These are phyloP conservation scores for Neopestalotiopsis rosae DNA, from an alignment of 2,329 filamentous ascomycete genomes.

Conservation along the genomic window DNA sequence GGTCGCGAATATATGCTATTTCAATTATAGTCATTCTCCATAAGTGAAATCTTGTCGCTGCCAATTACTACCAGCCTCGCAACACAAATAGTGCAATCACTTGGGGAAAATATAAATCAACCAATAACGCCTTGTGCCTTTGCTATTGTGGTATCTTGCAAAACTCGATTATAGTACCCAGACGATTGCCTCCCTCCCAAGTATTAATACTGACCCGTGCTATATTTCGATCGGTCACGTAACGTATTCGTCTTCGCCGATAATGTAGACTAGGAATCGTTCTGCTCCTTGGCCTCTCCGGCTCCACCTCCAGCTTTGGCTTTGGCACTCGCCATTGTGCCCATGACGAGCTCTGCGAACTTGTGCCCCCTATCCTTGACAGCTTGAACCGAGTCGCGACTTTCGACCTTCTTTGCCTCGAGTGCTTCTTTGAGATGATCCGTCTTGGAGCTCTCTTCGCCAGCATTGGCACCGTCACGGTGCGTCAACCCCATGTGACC, in stretches of 20 bases:
- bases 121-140: background rate
- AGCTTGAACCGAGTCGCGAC: slow-evolving; percentile 26
- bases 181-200: background rate
- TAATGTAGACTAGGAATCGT: background rate
- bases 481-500: slow-evolving; percentile 11
- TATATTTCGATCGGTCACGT: background rate
- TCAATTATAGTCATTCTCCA: no score
- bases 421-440: background rate
- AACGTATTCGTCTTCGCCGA: background rate
- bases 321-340: slow-evolving; percentile 30
- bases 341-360: slow-evolving; percentile 38
- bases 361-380: slow-evolving; percentile 30
- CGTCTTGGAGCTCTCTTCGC: background rate
- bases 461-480: background rate
- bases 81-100: background rate
- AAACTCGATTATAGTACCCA: background rate
- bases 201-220: background rate
- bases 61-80: background rate
- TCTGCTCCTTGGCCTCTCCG: slow-evolving; percentile 2
- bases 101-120: background rate
- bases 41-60: no score
- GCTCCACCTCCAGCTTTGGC: background rate
- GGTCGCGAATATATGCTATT: no score
- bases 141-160: background rate
- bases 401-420: slow-evolving; percentile 18